phyloP scores from a whole-genome alignment of 495 filamentous ascomycete species.

The Zalerion maritima region DNA sequence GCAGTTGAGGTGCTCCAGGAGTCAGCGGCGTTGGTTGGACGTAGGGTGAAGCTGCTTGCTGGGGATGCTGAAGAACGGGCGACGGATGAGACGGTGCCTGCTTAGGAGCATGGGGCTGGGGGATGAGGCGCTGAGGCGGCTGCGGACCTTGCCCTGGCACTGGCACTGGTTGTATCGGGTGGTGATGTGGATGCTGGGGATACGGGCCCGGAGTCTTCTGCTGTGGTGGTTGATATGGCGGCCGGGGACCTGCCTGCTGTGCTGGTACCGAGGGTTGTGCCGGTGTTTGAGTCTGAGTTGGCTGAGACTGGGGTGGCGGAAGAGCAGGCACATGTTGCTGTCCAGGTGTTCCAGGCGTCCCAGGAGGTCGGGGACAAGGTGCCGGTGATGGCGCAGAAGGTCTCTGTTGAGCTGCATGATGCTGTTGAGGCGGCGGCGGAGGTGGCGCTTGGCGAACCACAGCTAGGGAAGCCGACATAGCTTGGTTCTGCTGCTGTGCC shows the following conservation, averaged over 20 bases:
- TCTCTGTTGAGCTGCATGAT: conserved; percentile 5
- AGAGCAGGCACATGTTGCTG: conserved; percentile 12
- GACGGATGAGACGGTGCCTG: conserved; percentile 15
- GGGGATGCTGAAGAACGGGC: conserved; percentile 8
- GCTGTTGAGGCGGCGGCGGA: conserved; percentile 14
- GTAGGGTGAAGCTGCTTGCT: conserved; percentile 3
- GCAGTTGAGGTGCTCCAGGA: conserved; percentile 4
- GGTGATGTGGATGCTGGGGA: conserved; percentile 9
- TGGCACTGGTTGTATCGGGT: conserved; percentile 8
- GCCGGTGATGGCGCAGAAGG: conserved; percentile 6
- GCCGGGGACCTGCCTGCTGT: conserved; percentile 6
- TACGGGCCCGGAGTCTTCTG: conserved; percentile 6
- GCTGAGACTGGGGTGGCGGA: conserved; percentile 34
- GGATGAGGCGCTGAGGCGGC: conserved; percentile 4
- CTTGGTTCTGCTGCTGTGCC: conserved; percentile 12
- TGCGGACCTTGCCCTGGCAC: conserved; percentile 12
- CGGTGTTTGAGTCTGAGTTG: conserved; percentile 30
- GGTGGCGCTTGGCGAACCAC: no score
- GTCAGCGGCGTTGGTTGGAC: not conserved
- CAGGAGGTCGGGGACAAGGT: conserved; percentile 3
- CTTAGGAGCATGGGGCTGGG: conserved; percentile 11
- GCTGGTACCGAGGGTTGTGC: conserved; percentile 6
- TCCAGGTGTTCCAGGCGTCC: conserved; percentile 2
- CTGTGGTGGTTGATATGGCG: conserved; percentile 26
- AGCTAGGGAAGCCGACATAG: no score